Evolutionary conservation across 768 basidiomycete species (phyloP), one percentile per base, ranked within the genome.

Genomic region (Lepiota venenata): DNA sequence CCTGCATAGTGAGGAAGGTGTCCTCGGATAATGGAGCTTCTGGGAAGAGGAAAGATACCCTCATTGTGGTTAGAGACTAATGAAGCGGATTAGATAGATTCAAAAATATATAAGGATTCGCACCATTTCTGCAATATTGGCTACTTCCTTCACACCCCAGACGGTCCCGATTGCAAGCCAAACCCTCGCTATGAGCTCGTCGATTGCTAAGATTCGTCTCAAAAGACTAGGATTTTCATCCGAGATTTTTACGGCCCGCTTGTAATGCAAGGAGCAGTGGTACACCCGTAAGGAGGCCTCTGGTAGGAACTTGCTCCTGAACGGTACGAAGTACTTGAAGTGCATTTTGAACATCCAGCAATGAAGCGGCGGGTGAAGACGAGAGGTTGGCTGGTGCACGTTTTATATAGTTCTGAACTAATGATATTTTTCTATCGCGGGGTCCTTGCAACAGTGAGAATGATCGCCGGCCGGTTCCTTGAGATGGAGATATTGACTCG

Each of bases 211-310:
- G 21, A 74, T 71, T 56, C 83, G 81, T 58, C 73, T 73, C 18
- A 69, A 22, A 64, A 68, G 66, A 42, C 63, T 50, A 56, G 80
- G 74, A 29, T 71, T 68, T 10, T 64, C 62, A 15, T 74, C 71
- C n/a, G 74, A 73, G 22, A 74, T 60, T 32, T 74, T 73, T 3
- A 80, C 71, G 9, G 80, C 80, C 6, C 62, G 67, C n/a, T 52
- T 90, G 82, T 47, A 96, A 67, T 1, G 89, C 84, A n/a, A 91
- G 64, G 22, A 97, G 68, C 91, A 97, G 93, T 4, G 94, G 93
- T 32, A 91, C 70, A 18, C 92, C 90, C 2, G 84, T 83, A 15
- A 93, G 69, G 38, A 96, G 61, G 2, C 84, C 88, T 39, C 87
- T 82, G 22, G 87, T 70, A 1, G 94, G 93, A n/a, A 91, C 67